These are phyloP conservation scores for Phytophthora chlamydospora DNA, from an alignment of 352 stramenopile species.

Conservation along the genomic window DNA sequence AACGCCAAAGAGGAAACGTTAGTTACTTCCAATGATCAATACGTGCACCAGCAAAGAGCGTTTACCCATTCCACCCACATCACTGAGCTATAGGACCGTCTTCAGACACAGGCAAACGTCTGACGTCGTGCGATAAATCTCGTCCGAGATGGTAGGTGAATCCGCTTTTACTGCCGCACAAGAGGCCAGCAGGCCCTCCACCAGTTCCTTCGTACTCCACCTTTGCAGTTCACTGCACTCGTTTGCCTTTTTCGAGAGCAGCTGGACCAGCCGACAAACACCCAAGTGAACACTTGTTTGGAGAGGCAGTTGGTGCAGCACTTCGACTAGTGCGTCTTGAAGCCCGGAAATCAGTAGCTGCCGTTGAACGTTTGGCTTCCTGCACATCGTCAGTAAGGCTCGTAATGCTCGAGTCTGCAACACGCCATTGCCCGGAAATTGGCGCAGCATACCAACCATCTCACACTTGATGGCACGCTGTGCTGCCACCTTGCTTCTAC, in stretches of 20 bases:
- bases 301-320: conserved; percentile 25
- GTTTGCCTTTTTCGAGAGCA: conserved; percentile 22
- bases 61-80: conserved; percentile 11
- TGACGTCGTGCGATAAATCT: conserved; percentile 9
- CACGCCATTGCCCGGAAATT: conserved; percentile 30
- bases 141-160: conserved; percentile 2
- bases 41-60: neutral
- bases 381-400: conserved; percentile 28
- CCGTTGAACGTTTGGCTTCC: conserved; percentile 19
- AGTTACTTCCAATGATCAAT: no score
- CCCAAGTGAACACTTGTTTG: conserved; percentile 23
- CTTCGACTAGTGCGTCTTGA: conserved; percentile 29
- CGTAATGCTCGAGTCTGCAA: conserved; percentile 33
- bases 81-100: conserved; percentile 1
- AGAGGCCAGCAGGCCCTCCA: conserved; percentile 18
- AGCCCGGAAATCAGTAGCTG: conserved; percentile 36
- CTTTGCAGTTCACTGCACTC: neutral
- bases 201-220: conserved; percentile 20
- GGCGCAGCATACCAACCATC: conserved; percentile 30
- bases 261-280: conserved; percentile 30
- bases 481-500: conserved; percentile 15
- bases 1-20: no score
- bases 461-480: conserved; percentile 37
- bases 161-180: conserved; percentile 9
- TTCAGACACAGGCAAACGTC: conserved; percentile 12